A percentile compares a stretch with the other conserved stretches of the same genome.
These are phyloP conservation scores for Cnidoscolus chayamansa DNA, from an alignment of 441 rosid genomes.

Conservation along the genomic window DNA sequence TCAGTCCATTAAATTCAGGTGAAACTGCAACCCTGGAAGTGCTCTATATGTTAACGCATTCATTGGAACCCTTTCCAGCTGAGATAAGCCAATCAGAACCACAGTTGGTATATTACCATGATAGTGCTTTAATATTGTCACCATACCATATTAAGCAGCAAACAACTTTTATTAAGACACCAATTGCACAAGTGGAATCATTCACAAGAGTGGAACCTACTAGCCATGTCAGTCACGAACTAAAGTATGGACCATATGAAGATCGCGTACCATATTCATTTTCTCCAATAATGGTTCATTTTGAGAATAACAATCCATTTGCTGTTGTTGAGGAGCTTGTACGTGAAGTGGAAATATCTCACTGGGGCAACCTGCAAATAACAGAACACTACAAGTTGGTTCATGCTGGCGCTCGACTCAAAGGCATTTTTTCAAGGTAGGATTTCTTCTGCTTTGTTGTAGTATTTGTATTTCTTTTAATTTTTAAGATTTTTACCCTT, in stretches of 20 bases:
- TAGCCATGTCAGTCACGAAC: slow-evolving; percentile 62
- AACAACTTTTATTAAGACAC: slow-evolving; percentile 68
- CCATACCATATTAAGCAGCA: slow-evolving; percentile 80
- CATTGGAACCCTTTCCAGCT: slow-evolving; percentile 83
- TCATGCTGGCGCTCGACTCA: slow-evolving; percentile 93
- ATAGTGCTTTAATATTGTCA: slow-evolving; percentile 71
- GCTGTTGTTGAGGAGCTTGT: slow-evolving; percentile 98
- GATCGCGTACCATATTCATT: slow-evolving; percentile 63
- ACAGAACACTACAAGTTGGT: slow-evolving; percentile 83
- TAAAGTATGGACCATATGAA: slow-evolving; percentile 90
- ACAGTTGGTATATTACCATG: slow-evolving; percentile 81
- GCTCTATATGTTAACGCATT: slow-evolving; percentile 71
- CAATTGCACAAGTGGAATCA: slow-evolving; percentile 78
- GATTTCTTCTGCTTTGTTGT: slow-evolving; percentile 20
- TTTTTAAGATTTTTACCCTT: not conserved
- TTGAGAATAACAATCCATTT: slow-evolving; percentile 92
- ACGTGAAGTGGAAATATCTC: slow-evolving; percentile 93
- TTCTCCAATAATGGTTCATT: slow-evolving; percentile 78
- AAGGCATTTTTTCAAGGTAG: slow-evolving; percentile 93
- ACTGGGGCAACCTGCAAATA: slow-evolving; percentile 94
- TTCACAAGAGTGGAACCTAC: slow-evolving; percentile 83
- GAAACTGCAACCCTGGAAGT: slow-evolving; percentile 74
- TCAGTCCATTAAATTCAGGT: slow-evolving; percentile 55
- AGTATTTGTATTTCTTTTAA: not conserved
- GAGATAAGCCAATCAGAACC: slow-evolving; percentile 93